phyloP scores from a whole-genome alignment of 176 grass and related monocot genomes.

The Aegilops umbellulata region DNA sequence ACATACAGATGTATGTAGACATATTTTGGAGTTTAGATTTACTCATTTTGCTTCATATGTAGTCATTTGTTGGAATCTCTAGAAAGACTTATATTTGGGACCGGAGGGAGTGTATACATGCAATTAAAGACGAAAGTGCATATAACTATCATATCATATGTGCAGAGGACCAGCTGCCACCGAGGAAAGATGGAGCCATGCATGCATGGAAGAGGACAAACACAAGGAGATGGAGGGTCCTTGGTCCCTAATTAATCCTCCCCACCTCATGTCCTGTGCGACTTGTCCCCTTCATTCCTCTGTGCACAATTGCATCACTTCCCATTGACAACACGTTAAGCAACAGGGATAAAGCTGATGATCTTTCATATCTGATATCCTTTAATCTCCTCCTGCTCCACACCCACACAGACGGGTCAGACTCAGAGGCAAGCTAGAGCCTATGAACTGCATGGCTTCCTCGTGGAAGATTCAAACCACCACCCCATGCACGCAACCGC shows the following conservation, averaged over 20 bases:
- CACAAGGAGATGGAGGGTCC: conserved; percentile 22
- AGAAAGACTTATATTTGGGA: no score
- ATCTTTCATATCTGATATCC: not conserved
- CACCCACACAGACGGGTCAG: not conserved
- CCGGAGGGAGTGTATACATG: no score
- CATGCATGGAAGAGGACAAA: conserved; percentile 24
- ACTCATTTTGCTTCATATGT: no score
- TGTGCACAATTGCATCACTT: conserved; percentile 61
- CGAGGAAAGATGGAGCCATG: conserved; percentile 18
- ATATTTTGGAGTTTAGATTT: no score
- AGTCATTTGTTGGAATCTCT: no score
- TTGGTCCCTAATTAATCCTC: conserved; percentile 42
- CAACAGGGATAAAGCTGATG: conserved; percentile 21
- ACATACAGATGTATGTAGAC: no score
- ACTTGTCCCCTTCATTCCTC: conserved; percentile 35
- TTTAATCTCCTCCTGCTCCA: conserved; percentile 5
- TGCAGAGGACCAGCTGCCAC: not conserved
- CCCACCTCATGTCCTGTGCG: conserved; percentile 30
- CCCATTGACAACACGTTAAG: conserved; percentile 61
- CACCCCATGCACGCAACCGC: conserved; percentile 13
- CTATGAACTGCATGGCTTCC: not conserved
- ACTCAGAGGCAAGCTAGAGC: not conserved
- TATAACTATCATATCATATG: no score
- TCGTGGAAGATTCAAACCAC: conserved; percentile 29
- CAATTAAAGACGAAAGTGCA: no score